Evolutionary conservation across 2,329 filamentous ascomycete genomes (phyloP).

Genomic region (Trichoderma simmonsii): DNA sequence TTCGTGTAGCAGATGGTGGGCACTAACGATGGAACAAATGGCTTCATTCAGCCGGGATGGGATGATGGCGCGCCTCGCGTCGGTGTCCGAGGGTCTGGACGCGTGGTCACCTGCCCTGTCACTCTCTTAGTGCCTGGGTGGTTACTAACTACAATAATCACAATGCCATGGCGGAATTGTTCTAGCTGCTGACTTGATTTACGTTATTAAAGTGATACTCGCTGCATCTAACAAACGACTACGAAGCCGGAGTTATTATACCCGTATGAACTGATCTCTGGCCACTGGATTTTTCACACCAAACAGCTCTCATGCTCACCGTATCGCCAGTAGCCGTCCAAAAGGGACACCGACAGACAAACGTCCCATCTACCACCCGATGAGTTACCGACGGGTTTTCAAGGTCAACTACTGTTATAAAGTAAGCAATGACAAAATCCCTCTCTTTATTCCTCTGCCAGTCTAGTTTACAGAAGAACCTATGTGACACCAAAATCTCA

Average conservation of each 20-base stretch:
- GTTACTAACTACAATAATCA: not conserved
- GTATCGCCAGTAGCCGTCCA: not conserved
- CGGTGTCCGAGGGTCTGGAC: not conserved
- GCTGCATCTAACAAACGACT: not conserved
- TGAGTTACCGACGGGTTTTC: not conserved
- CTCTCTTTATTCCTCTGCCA: not conserved
- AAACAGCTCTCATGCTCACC: not conserved
- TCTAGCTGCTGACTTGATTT: not conserved
- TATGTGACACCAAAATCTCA: not conserved
- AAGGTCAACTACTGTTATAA: not conserved
- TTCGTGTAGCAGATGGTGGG: not conserved
- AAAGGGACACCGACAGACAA: not conserved
- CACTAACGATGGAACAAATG: not conserved
- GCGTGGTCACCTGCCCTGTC: constrained; percentile 17
- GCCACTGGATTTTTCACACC: not conserved
- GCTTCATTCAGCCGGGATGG: not conserved
- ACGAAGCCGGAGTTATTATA: not conserved
- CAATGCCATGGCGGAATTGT: not conserved
- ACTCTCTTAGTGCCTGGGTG: not conserved
- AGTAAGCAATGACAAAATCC: not conserved
- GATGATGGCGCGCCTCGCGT: constrained; percentile 14
- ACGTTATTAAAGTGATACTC: not conserved
- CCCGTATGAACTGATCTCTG: not conserved
- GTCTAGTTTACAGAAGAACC: not conserved
- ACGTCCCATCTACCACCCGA: not conserved